Percentiles rank a stretch among this genome's conserved stretches.
Evolutionary conservation across 129 eudicot species (phyloP).

Genomic region (Oenanthe sinensis): DNA sequence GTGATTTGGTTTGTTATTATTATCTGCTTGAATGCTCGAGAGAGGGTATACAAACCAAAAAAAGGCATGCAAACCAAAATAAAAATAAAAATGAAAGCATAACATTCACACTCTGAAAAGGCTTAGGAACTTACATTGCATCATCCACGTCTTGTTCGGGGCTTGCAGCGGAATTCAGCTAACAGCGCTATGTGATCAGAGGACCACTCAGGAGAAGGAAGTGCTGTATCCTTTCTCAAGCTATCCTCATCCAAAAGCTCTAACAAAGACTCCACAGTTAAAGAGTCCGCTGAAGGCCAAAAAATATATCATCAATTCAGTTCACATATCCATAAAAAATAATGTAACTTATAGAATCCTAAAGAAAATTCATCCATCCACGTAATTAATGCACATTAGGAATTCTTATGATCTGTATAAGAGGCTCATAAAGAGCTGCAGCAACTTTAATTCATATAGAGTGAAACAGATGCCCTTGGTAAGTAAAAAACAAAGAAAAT

Average conservation of each 20-base stretch:
- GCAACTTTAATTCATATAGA: background rate
- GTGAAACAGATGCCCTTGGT: background rate
- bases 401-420: background rate
- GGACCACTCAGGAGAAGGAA: conserved; percentile 99
- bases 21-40: background rate
- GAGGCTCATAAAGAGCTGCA: background rate
- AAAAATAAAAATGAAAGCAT: background rate
- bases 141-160: conserved; percentile 66
- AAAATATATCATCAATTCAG: conserved; percentile 1
- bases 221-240: conserved; percentile 88
- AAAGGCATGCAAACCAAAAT: too few species aligned
- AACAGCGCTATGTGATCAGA: conserved; percentile 93
- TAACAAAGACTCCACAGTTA: conserved; percentile 83
- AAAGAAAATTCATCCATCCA: background rate
- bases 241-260: conserved; percentile 94
- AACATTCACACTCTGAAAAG: background rate
- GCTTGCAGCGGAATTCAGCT: conserved; percentile 92
- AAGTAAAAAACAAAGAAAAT: background rate
- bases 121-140: conserved; percentile 24
- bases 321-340: background rate
- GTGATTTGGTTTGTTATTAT: background rate
- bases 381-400: background rate
- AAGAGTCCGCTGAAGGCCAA: conserved; percentile 67
- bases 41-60: background rate
- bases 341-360: background rate